These are phyloP conservation scores for Yarrowia sp. DNA, from an alignment of 805 yeast species.

Conservation along the genomic window DNA sequence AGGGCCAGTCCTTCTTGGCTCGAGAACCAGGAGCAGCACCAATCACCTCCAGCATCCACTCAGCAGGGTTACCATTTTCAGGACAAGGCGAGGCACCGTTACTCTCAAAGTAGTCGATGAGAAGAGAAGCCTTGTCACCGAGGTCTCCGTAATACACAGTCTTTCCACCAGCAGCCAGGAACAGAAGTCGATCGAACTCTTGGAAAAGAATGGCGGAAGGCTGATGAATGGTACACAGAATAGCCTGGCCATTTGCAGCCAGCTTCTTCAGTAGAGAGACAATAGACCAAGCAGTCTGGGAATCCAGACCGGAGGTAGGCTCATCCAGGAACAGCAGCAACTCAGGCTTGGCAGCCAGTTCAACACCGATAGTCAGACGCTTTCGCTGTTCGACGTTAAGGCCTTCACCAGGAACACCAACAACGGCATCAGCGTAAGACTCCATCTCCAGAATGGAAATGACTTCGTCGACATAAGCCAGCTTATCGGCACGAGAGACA, in stretches of 20 bases:
- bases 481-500: constrained; percentile 54
- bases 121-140: constrained; percentile 54
- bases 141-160: constrained; percentile 74
- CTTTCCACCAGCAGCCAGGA: constrained; percentile 66
- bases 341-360: constrained; percentile 62
- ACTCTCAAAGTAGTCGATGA: constrained; percentile 63
- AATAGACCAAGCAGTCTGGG: constrained; percentile 66
- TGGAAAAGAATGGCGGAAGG: constrained; percentile 77
- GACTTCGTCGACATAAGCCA: constrained; percentile 62
- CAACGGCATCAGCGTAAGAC: constrained; percentile 64
- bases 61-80: constrained; percentile 71
- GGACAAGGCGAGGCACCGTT: constrained; percentile 69
- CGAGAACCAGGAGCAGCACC: constrained; percentile 43
- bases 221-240: constrained; percentile 71
- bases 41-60: constrained; percentile 77
- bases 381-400: constrained; percentile 60
- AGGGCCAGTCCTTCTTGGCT: constrained; percentile 42
- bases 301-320: constrained; percentile 67
- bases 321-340: constrained; percentile 60
- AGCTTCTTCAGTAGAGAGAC: constrained; percentile 58
- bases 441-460: constrained; percentile 62
- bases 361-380: constrained; percentile 63
- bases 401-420: constrained; percentile 73
- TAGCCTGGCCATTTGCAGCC: constrained; percentile 60
- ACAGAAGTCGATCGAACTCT: constrained; percentile 72